Percentiles rank a stretch among this genome's conserved stretches.
Evolutionary conservation across 805 yeast genomes (phyloP).

Genomic region (Myxozyma monticola): DNA sequence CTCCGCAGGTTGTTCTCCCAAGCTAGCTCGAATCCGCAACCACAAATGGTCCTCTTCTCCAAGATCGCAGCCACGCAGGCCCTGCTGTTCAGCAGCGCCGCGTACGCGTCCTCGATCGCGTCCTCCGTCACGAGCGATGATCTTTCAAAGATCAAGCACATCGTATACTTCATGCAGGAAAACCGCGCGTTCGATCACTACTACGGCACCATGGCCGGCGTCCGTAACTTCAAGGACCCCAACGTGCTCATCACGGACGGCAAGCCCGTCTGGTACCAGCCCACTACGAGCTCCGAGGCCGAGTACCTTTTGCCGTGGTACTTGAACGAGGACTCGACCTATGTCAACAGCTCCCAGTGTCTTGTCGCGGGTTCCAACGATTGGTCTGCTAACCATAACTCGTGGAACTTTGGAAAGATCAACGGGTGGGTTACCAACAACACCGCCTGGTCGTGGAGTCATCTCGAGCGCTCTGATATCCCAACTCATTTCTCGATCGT

Average conservation of each 20-base stretch:
- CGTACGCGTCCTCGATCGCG: too few relatives aligned
- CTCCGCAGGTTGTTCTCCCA: too few relatives aligned
- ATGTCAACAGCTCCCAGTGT: conserved; percentile 32
- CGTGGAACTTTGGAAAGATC: conserved; percentile 32
- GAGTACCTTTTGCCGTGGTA: conserved; percentile 33
- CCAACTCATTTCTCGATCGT: conserved; percentile 33
- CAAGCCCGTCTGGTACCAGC: conserved; percentile 32
- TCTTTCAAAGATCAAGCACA: conserved; percentile 14
- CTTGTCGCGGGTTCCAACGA: conserved; percentile 33
- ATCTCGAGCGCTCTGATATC: conserved; percentile 28
- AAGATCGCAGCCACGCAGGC: too few relatives aligned
- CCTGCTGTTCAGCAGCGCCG: too few relatives aligned
- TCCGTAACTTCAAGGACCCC: conserved; percentile 34
- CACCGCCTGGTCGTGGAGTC: conserved; percentile 34
- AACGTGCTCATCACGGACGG: conserved; percentile 20
- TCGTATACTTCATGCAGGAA: conserved; percentile 35
- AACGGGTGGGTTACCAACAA: conserved; percentile 33
- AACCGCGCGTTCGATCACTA: conserved; percentile 35
- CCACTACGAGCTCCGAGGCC: conserved; percentile 15
- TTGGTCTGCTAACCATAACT: conserved; percentile 33
- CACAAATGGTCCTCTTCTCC: too few relatives aligned
- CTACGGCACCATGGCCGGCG: conserved; percentile 35
- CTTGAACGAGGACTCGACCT: conserved; percentile 23
- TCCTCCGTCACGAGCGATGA: conserved; percentile 2
- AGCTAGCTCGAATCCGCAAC: too few relatives aligned